Evolutionary conservation across 148 eudicot genomes (phyloP).

Genomic region (Beta vulgaris): DNA sequence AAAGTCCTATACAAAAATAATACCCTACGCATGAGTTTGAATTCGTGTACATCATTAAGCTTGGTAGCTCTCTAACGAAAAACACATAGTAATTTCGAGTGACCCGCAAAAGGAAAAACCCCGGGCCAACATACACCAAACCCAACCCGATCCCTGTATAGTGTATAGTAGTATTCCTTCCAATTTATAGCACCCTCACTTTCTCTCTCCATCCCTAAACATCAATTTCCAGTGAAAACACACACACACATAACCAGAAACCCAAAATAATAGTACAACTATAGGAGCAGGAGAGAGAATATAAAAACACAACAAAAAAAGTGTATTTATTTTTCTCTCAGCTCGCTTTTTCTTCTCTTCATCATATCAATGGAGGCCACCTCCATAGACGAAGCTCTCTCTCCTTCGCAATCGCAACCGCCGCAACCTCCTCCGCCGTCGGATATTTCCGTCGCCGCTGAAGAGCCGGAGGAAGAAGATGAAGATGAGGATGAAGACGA

Average conservation of each 20-base stretch:
- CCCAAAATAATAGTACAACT: neutral
- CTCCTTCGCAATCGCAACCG: neutral
- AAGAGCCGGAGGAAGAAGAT: constrained; percentile 34
- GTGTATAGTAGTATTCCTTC: no score
- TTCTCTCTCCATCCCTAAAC: constrained; percentile 23
- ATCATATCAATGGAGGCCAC: constrained; percentile 6
- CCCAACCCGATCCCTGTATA: constrained; percentile 10
- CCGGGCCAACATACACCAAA: neutral
- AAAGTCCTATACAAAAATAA: no score
- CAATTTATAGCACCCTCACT: neutral
- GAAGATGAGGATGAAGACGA: constrained; percentile 53
- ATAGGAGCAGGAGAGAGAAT: neutral
- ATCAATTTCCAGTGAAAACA: neutral
- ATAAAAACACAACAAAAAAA: neutral
- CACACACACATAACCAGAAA: no score
- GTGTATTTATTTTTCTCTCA: neutral
- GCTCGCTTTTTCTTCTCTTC: neutral
- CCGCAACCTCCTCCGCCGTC: neutral
- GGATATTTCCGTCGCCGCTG: constrained; percentile 18
- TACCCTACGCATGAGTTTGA: no score
- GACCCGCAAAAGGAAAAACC: neutral
- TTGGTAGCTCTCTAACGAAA: no score
- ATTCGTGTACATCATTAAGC: no score
- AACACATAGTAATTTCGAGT: neutral
- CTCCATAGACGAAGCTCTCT: neutral